These are phyloP conservation scores for Tolypocladium ophioglossoides DNA, from an alignment of 2,329 filamentous ascomycete genomes.

Conservation along the genomic window DNA sequence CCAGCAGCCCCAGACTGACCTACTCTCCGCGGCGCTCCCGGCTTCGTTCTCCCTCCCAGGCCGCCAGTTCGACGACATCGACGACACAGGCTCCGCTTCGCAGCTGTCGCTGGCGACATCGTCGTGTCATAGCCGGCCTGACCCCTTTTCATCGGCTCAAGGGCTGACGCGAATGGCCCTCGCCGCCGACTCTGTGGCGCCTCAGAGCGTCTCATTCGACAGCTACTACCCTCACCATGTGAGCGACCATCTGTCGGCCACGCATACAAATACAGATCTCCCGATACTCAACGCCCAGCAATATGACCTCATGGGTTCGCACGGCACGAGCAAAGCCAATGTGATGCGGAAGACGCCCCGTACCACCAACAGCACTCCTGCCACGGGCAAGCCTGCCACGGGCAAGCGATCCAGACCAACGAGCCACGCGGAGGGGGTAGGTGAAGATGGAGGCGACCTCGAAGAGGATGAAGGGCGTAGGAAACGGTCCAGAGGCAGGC, in stretches of 20 bases:
- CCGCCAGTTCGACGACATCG: neutral
- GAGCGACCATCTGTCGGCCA: neutral
- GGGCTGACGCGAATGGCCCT: neutral
- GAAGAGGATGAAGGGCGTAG: constrained; percentile 34
- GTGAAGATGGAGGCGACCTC: constrained; percentile 9
- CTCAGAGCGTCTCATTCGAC: neutral
- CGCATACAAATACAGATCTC: neutral
- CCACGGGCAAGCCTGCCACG: constrained; percentile 10
- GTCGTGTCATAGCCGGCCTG: neutral
- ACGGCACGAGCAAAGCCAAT: neutral
- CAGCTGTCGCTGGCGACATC: neutral
- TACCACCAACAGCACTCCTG: neutral
- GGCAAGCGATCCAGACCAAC: constrained; percentile 14
- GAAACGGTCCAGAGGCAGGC: constrained; percentile 60
- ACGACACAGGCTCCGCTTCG: neutral
- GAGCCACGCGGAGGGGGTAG: constrained; percentile 2
- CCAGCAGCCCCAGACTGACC: neutral
- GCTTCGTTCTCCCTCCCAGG: neutral
- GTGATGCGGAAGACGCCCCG: neutral
- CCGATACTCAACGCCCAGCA: neutral
- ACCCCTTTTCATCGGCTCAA: neutral
- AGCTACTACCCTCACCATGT: neutral
- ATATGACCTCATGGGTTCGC: neutral
- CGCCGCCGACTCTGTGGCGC: neutral
- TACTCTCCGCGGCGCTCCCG: neutral